A percentile compares a stretch with the other conserved stretches of the same genome.
These are phyloP conservation scores for Elongisporangium anandrum DNA, from an alignment of 352 stramenopile species.

Conservation along the genomic window DNA sequence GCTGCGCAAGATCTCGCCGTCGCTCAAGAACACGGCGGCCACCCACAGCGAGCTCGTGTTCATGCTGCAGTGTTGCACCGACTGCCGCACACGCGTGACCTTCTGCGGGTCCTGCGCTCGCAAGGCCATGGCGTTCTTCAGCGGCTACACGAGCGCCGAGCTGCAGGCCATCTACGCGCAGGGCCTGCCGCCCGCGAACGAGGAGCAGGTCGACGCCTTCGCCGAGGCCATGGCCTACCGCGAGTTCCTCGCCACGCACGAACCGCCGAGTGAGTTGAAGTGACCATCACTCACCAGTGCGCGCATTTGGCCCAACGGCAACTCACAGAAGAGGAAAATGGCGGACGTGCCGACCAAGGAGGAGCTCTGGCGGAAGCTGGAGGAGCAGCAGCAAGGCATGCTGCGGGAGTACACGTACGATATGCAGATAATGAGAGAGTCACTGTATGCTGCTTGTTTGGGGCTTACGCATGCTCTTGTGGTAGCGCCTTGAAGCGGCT, in stretches of 20 bases:
- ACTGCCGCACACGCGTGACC: conserved; percentile 45
- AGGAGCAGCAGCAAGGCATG: conserved; percentile 14
- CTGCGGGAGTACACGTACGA: conserved; percentile 18
- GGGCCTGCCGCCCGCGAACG: conserved; percentile 49
- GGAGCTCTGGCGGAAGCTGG: conserved; percentile 17
- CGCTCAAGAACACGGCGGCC: conserved; percentile 47
- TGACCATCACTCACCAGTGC: conserved; percentile 11
- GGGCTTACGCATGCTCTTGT: conserved; percentile 1
- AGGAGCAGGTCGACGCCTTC: conserved; percentile 38
- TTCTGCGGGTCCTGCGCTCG: conserved; percentile 48
- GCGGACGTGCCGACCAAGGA: conserved; percentile 12
- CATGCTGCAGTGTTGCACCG: conserved; percentile 39
- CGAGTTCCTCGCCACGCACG: conserved; percentile 28
- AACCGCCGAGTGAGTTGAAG: conserved; percentile 15
- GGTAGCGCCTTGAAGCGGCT: conserved; percentile 12
- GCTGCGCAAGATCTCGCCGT: conserved; percentile 56
- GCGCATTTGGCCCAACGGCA: not conserved
- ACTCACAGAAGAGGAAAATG: not conserved
- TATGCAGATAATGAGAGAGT: not conserved
- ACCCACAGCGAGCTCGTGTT: conserved; percentile 60
- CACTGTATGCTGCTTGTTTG: not conserved
- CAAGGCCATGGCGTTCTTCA: conserved; percentile 62
- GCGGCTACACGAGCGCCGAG: conserved; percentile 41
- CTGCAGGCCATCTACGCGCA: conserved; percentile 49
- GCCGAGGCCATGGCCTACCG: conserved; percentile 27